Percentiles rank a stretch among this genome's conserved stretches.
phyloP scores from a whole-genome alignment of 306 rosid species.

The cucumber (Cucumis sativus) region Cucumber_9930_V3 NC_026658.2:20247001-20247500 shows the following conservation, averaged over 20 bases:
- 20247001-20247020: background rate
- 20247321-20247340: conserved; percentile 33
- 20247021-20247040: background rate
- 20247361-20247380: conserved; percentile 79
- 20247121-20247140: conserved; percentile 16
- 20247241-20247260: conserved; percentile 58
- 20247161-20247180: conserved; percentile 47
- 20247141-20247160: conserved; percentile 50
- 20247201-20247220: conserved; percentile 52
- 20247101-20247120: background rate
- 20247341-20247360: conserved; percentile 62
- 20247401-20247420: conserved; percentile 84
- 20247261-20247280: conserved; percentile 43
- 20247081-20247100: background rate
- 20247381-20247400: conserved; percentile 68
- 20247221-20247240: conserved; percentile 61
- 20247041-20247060: background rate
- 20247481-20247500: conserved; percentile 59
- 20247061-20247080: background rate
- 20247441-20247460: conserved; percentile 53
- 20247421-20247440: conserved; percentile 28
- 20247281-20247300: conserved; percentile 70
- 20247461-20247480: conserved; percentile 79
- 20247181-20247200: conserved; percentile 43
- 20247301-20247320: conserved; percentile 31